phyloP scores from a whole-genome alignment of 495 filamentous ascomycete genomes.

The Neurospora sp. region DNA sequence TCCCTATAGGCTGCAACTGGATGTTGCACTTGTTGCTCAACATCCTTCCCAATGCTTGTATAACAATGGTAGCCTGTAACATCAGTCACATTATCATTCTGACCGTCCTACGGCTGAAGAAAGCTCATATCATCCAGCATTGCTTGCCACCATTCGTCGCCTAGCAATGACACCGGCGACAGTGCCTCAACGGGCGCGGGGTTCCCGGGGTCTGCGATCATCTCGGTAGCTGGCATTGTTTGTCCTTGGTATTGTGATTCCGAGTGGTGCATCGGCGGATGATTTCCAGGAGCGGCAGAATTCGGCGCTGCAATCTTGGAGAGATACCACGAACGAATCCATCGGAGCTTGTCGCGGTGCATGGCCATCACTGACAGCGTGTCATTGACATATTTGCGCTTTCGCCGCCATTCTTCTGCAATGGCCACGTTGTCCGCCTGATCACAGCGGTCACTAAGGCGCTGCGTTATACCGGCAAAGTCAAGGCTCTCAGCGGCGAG shows the following conservation, averaged over 20 bases:
- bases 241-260: background rate
- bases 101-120: background rate
- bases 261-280: background rate
- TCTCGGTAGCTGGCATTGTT: background rate
- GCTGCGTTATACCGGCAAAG: conserved; percentile 1
- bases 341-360: conserved; percentile 11
- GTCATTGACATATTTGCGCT: conserved; percentile 8
- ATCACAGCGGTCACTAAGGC: conserved; percentile 7
- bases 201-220: background rate
- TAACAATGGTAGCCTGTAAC: background rate
- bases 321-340: conserved; percentile 17
- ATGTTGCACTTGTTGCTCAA: background rate
- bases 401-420: conserved; percentile 6
- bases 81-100: background rate
- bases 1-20: background rate
- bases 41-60: background rate
- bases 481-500: conserved; percentile 8
- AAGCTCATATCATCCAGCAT: conserved; percentile 2
- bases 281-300: background rate
- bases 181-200: background rate
- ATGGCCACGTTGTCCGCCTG: conserved; percentile 5
- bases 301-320: conserved; percentile 1
- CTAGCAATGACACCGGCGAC: background rate
- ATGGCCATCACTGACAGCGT: background rate
- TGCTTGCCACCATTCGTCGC: conserved; percentile 9